These are phyloP conservation scores for Vaccinium macrocarpon DNA, from an alignment of 148 eudicot genomes.

Conservation along the genomic window DNA sequence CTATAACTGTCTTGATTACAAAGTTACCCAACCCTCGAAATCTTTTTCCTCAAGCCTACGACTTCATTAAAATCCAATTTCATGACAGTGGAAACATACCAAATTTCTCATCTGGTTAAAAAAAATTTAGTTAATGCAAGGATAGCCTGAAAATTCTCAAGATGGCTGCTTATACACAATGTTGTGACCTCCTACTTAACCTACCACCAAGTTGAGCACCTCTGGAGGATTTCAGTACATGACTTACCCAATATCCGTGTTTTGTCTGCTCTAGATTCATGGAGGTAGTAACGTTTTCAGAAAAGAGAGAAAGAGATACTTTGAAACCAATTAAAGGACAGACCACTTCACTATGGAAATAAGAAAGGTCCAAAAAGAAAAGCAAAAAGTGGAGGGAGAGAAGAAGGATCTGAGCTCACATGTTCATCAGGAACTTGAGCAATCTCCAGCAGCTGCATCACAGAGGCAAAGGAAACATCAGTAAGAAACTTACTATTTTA, in stretches of 20 bases:
- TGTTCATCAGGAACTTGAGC: slow-evolving; percentile 14
- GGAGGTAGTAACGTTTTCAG: not conserved
- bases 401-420: slow-evolving; percentile 13
- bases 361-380: not conserved
- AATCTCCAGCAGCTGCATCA: slow-evolving; percentile 13
- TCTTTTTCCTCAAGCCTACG: not conserved
- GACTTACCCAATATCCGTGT: not conserved
- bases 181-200: not conserved
- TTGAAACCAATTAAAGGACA: not conserved
- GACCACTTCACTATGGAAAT: not conserved
- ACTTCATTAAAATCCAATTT: not conserved
- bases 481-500: not conserved
- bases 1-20: not conserved
- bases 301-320: not conserved
- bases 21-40: not conserved
- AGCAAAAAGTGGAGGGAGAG: not conserved
- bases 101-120: not conserved
- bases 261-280: not conserved
- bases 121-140: not conserved
- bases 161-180: too few species aligned
- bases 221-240: not conserved
- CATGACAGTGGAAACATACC: not conserved
- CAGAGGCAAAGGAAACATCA: not conserved
- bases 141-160: not conserved
- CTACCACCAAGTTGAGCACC: not conserved